Evolutionary conservation across 495 filamentous ascomycete genomes (phyloP), one percentile per base, ranked within the genome.

Genomic region (Niebla homalea): DNA sequence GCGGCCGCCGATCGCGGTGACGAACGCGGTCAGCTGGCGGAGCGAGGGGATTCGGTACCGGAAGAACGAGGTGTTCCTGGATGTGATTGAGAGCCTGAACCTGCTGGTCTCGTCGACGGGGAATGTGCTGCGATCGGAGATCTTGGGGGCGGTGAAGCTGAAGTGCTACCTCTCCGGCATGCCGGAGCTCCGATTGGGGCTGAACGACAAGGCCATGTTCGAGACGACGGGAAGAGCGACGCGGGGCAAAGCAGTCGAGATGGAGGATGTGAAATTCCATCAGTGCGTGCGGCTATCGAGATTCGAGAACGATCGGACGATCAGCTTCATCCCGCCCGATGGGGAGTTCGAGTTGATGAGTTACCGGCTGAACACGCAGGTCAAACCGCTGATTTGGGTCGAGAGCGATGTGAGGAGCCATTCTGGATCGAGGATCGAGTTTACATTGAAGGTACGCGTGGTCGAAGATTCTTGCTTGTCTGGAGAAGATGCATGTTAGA

Each of bases 151-250:
- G 18, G 79, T 99, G 62, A 99, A 99, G 67, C 92, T 99, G 93
- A 99, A 99, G 69, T 99, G 93, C 69, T 99, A 97, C 64, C 77
- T 99, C 26, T 94, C 87, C 46, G 93, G 93, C 26, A 99, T 99
- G 93, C 93, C 93, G 6, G 93, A 99, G 64, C 69, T 99, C 57
- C 84, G 93, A 43, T 65, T 99, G 38, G 93, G 93, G 0, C 65
- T 99, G 57, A 99, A 99, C 72, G 93, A 99, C 68, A 99, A 99
- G 65, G 93, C 86, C 58, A 99, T 99, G 93, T 99, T 99, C 62
- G 93, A 99, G 70, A 92, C 87, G 26, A 99, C 93, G 8, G 93
- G 93, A 14, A 77, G 93, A 47, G 89, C 93, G 8, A 94, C 89
- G 46, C 70, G 93, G 62, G 93, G 93, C 44, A 99, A 99, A 67